phyloP scores from a whole-genome alignment of 495 filamentous ascomycete species.

The Lichenothelia convexa region DNA sequence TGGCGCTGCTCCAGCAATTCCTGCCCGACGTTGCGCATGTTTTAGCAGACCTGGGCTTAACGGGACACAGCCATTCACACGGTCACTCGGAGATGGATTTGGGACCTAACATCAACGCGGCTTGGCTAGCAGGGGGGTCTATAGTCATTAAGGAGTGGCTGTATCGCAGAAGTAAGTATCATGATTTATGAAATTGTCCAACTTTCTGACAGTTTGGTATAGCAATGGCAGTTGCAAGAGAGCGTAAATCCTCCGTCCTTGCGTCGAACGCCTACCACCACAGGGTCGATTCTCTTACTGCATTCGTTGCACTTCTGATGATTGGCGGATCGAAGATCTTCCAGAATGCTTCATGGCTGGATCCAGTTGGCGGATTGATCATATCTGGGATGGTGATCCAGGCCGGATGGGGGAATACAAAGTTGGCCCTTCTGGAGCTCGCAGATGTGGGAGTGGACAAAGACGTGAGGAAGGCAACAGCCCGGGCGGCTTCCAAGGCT shows the following conservation, averaged over 20 bases:
- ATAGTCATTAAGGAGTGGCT: slow-evolving; percentile 92
- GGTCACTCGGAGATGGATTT: slow-evolving; percentile 36
- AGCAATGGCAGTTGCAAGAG: slow-evolving; percentile 94
- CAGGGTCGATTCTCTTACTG: slow-evolving; percentile 85
- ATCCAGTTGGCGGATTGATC: slow-evolving; percentile 81
- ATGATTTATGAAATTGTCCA: not conserved
- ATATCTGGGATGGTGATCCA: slow-evolving; percentile 86
- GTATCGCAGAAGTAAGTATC: slow-evolving; percentile 77
- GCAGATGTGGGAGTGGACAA: slow-evolving; percentile 76
- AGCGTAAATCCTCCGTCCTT: slow-evolving; percentile 89
- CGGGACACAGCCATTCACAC: slow-evolving; percentile 44
- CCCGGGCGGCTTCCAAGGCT: slow-evolving; percentile 39
- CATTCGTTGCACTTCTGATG: slow-evolving; percentile 72
- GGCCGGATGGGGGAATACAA: slow-evolving; percentile 75
- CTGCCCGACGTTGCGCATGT: slow-evolving; percentile 52
- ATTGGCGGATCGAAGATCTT: slow-evolving; percentile 83
- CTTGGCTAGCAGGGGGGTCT: slow-evolving; percentile 84
- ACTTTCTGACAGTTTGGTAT: slow-evolving; percentile 10
- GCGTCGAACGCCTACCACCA: slow-evolving; percentile 94
- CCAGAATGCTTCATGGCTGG: slow-evolving; percentile 68
- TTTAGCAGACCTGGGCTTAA: slow-evolving; percentile 40
- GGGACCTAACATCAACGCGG: slow-evolving; percentile 75
- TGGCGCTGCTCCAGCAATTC: slow-evolving; percentile 61
- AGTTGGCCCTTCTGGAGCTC: slow-evolving; percentile 63
- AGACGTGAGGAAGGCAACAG: slow-evolving; percentile 56